Base-by-base conservation (phyloP, 345 rosid species). In the Cardamine occulta region DNA sequence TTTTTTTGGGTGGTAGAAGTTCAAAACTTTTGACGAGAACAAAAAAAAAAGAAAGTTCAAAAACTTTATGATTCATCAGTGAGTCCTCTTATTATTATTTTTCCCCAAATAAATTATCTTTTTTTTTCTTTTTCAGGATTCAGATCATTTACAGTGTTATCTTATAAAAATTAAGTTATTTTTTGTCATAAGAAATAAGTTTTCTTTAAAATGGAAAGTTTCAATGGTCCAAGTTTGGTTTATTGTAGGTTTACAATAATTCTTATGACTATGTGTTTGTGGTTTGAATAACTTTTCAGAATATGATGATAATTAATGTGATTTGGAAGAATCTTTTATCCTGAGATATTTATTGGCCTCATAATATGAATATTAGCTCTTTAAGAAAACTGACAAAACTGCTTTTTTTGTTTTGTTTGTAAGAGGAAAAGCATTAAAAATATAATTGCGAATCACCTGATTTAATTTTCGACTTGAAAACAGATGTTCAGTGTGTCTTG, bases 401-500 rank as follows among this genome's bases (percentile, higher is more conserved):
- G 49, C 2, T 52, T 63, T 63, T 51, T 52, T 45, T 34, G 35
- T 7, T 9, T 75, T 91, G 8, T 32, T 32, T 0, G 87, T 88
- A 13, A 81, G 39, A 89, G 87, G 74, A 82, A 87, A 82, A 84
- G 47, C 80, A 71, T 76, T 85, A 2, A 88, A 85, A 93, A 77
- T 58, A 83, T 75, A 63, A 88, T 87, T 57, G 5, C 66, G 74
- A 66, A 82, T 86, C 61, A 87, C 91, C 2, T 83, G 84, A 14
- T 87, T 94, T 74, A 90, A 91, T 51, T 32, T 52, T 64, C 63
- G 62, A 60, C 57, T 68, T 68, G 49, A 89, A 83, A 77, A 79
- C 80, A 93, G 97, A 82, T 93, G 98, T 66, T 80, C 93, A 0
- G 95, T 93, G 35, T 93, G 98, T 75, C 88, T 90, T 34, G 91